Percentiles rank a stretch among this genome's conserved stretches.
phyloP scores from a whole-genome alignment of 495 filamentous ascomycete genomes.

The Lophium mytilinum region DNA sequence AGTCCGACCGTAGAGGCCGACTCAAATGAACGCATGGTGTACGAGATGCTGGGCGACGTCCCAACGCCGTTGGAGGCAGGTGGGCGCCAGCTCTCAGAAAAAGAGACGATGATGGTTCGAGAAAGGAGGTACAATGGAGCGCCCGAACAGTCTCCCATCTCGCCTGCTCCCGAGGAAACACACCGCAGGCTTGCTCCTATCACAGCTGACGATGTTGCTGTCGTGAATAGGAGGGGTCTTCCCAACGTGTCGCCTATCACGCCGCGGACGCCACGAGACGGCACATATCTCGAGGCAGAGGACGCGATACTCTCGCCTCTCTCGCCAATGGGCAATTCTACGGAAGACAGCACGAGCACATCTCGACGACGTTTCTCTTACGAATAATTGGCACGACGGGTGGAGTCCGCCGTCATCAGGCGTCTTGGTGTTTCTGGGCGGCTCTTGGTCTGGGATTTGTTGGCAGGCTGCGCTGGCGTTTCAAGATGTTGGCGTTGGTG shows the following conservation, averaged over 20 bases:
- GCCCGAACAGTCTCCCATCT: conserved; percentile 7
- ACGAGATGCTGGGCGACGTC: conserved; percentile 35
- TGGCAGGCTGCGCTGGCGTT: background rate
- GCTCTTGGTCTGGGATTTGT: background rate
- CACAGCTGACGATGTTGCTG: conserved; percentile 15
- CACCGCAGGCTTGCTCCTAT: conserved; percentile 14
- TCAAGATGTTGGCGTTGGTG: background rate
- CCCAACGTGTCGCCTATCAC: conserved; percentile 10
- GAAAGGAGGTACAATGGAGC: conserved; percentile 34
- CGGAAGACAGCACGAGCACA: background rate
- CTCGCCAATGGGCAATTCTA: conserved; percentile 14
- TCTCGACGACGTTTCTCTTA: conserved; percentile 24
- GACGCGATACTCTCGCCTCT: conserved; percentile 23
- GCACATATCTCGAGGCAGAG: conserved; percentile 15
- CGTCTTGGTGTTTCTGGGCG: background rate
- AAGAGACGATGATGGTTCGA: conserved; percentile 31
- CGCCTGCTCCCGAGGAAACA: conserved; percentile 11
- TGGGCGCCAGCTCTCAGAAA: conserved; percentile 30
- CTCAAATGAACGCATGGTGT: conserved; percentile 28
- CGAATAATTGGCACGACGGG: background rate
- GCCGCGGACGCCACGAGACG: conserved; percentile 6
- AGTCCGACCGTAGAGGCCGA: conserved; percentile 24
- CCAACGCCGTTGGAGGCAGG: conserved; percentile 30
- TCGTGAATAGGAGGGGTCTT: conserved; percentile 12
- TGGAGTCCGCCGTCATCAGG: background rate